Evolutionary conservation across 768 basidiomycete genomes (phyloP), one percentile per base, ranked within the genome.

Genomic region (Leccinum boreale): DNA sequence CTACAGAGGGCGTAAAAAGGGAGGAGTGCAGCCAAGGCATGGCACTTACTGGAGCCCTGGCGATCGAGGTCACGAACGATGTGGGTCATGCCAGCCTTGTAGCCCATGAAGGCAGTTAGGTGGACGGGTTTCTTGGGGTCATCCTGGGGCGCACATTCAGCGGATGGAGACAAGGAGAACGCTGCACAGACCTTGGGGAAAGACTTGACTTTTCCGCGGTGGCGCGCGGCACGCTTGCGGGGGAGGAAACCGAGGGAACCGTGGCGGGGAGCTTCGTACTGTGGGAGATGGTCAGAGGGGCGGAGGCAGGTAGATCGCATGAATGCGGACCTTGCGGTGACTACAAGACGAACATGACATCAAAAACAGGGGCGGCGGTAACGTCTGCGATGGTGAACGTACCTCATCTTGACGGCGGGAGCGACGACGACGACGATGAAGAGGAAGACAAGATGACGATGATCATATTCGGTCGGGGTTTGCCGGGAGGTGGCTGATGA

Each of bases 71-170:
- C 97, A 72, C 97, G 92, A 62, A 99, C 95, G 68, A 99, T 85
- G 74, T 99, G 97, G 77, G 94, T 98, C 96, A 98, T 98, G 69
- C 97, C 97, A 64, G 97, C 97, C 86, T 99, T 99, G 89, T 98
- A 99, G 67, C 96, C 97, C 87, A 99, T 85, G 74, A 90, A 81
- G 65, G 97, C 97, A 70, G 97, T 99, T 78, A 99, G 84, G 80
- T 99, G 97, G 60, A 96, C 94, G 57, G 92, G 94, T 78, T 97
- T 97, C 84, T 94, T 98, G 79, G 94, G 86, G 83, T 99, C 96
- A 86, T 99, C 97, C 96, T 97, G 65, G 49, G 50, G 21, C 33
- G 26, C 17, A 28, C 14, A 55, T 36, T 60, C 15, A 70, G 58
- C 29, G n/a, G 35, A 33, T 36, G 49, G n/a, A 50, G 36, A 46